Conservation (phyloP, 768 basidiomycete genomes). For the Clitopilus passeckerianus region DNA sequence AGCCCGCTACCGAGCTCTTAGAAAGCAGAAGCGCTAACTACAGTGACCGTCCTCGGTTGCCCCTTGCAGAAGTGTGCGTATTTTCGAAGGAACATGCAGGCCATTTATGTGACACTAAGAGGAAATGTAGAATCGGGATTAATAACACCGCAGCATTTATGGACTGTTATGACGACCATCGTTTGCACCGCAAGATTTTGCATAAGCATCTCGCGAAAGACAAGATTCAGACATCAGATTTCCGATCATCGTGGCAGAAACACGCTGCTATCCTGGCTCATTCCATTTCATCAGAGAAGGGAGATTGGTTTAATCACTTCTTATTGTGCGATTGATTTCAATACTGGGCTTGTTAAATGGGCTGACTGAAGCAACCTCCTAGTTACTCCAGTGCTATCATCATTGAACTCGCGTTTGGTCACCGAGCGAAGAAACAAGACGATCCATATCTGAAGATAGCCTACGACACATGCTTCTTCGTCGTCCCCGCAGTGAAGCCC, state of each 20-base stretch:
- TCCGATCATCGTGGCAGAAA: conserved; percentile 3
- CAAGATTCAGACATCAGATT: conserved; percentile 6
- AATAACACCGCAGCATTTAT: not conserved
- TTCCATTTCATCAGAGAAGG: conserved; percentile 4
- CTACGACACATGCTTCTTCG: not conserved
- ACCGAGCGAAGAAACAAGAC: conserved; percentile 7
- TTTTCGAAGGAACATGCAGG: not conserved
- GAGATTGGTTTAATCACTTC: conserved; percentile 7
- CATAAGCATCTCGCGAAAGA: conserved; percentile 14
- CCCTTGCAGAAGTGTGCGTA: conserved; percentile 13
- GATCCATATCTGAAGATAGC: conserved; percentile 10
- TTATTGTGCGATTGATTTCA: not conserved
- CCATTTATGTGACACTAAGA: too few relatives aligned
- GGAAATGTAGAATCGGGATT: not conserved
- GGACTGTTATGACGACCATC: conserved; percentile 18
- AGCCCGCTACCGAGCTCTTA: conserved; percentile 6
- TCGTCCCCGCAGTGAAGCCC: conserved; percentile 1
- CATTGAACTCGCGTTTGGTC: conserved; percentile 13
- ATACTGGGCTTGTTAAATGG: not conserved
- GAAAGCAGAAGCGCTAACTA: conserved; percentile 9
- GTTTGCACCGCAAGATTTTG: conserved; percentile 18
- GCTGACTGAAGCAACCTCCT: not conserved
- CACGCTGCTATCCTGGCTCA: conserved; percentile 4
- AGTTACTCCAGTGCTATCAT: conserved; percentile 13
- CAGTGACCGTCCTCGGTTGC: conserved; percentile 11